Evolutionary conservation across 805 yeast genomes (phyloP).

Genomic region (Brettanomyces custersianus): DNA sequence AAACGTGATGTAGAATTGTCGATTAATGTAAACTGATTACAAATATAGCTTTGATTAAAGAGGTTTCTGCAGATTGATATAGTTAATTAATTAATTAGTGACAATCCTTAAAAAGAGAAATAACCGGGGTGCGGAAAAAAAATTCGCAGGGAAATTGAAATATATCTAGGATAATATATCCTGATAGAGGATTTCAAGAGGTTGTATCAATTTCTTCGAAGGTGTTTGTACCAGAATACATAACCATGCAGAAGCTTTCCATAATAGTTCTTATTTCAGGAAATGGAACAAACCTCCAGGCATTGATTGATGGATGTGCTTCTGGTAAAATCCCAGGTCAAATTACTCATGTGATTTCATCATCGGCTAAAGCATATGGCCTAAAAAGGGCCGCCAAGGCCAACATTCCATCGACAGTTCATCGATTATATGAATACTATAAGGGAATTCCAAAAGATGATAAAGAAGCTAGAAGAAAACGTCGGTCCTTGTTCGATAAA

Average conservation of each 20-base stretch:
- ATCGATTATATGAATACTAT: constrained; percentile 65
- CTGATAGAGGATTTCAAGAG: too few species aligned
- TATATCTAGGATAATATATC: too few species aligned
- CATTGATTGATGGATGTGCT: constrained; percentile 67
- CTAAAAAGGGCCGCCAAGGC: constrained; percentile 67
- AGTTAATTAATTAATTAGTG: too few species aligned
- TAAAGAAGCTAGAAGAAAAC: constrained; percentile 43
- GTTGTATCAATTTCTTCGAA: too few species aligned
- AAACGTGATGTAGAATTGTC: too few species aligned
- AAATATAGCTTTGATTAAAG: too few species aligned
- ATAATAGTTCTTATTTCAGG: constrained; percentile 87
- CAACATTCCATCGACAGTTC: constrained; percentile 62
- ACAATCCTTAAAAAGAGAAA: too few species aligned
- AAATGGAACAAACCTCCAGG: constrained; percentile 92
- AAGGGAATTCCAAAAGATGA: constrained; percentile 66
- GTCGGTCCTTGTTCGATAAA: constrained; percentile 63
- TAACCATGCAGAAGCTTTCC: neutral
- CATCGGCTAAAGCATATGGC: constrained; percentile 82
- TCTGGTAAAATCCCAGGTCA: constrained; percentile 31
- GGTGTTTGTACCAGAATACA: constrained; percentile 12
- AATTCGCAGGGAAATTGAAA: too few species aligned
- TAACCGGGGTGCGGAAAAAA: too few species aligned
- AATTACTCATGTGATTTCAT: constrained; percentile 76
- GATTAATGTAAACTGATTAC: too few species aligned
- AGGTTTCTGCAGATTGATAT: too few species aligned